These are phyloP conservation scores for Penicillium corylophilum DNA, from an alignment of 2,329 filamentous ascomycete genomes.

Conservation along the genomic window DNA sequence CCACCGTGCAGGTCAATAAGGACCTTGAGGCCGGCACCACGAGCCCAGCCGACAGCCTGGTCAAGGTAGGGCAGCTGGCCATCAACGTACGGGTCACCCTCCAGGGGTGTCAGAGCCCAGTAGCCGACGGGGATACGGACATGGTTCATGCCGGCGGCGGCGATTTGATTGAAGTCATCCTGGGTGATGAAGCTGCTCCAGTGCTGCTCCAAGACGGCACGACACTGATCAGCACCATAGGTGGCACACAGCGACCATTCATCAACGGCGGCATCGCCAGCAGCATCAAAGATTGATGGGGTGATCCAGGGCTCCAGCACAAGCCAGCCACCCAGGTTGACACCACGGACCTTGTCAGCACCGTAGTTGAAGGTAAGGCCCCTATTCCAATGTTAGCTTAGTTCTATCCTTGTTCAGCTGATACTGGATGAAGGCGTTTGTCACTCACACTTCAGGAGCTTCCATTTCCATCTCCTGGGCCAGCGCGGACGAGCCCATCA, in stretches of 20 bases:
- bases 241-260: slow-evolving; percentile 56
- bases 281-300: slow-evolving; percentile 58
- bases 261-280: slow-evolving; percentile 53
- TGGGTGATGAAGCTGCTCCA: slow-evolving; percentile 60
- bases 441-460: slow-evolving; percentile 26
- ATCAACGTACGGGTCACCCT: slow-evolving; percentile 61
- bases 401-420: neutral
- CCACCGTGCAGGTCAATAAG: slow-evolving; percentile 68
- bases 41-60: slow-evolving; percentile 59
- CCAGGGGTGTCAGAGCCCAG: slow-evolving; percentile 58
- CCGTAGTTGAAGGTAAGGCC: slow-evolving; percentile 52
- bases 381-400: slow-evolving; percentile 20
- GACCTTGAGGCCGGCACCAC: slow-evolving; percentile 59
- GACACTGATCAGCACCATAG: slow-evolving; percentile 51
- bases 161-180: slow-evolving; percentile 57
- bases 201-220: slow-evolving; percentile 51
- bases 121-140: slow-evolving; percentile 67
- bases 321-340: slow-evolving; percentile 66
- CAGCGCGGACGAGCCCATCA: slow-evolving; percentile 21
- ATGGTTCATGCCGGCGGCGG: slow-evolving; percentile 59
- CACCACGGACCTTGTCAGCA: slow-evolving; percentile 58
- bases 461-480: slow-evolving; percentile 9
- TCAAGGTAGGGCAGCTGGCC: slow-evolving; percentile 61
- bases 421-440: neutral
- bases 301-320: slow-evolving; percentile 66